Evolutionary conservation across 108 stramenopile genomes (phyloP), one percentile per base, ranked within the genome.

Genomic region (Cyclotella choctawhatcheeana): DNA sequence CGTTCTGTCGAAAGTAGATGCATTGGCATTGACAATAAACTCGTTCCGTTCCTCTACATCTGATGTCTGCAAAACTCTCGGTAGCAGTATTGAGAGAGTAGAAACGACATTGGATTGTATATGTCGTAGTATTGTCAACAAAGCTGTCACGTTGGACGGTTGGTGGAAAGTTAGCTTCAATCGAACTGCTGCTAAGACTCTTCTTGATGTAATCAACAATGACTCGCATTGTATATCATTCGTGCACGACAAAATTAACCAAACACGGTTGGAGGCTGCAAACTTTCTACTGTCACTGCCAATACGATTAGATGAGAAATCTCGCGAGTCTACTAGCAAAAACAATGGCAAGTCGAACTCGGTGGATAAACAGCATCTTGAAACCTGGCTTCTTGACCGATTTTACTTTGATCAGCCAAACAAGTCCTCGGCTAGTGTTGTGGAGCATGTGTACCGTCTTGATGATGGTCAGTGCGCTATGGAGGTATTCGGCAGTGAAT

Each of bases 161-260:
- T 77, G 79, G 53, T 89, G 88, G 87, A 88, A 84, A 67, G 66
- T 87, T 31, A 83, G 84, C 26, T 92, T 85, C 59, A 86, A 89
- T 62, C 24, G 50, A 14, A 70, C 83, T 17, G 91, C 91, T 6
- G 88, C 89, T 8, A 79, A 75, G 59, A 85, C 89, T 17, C 58
- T 92, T 26, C 27, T 91, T 35, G 74, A 59, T 52, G 44, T 74
- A 21, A 68, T 87, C 35, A 58, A 66, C 6, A 56, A 64, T 32
- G 53, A 80, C 45, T 37, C 44, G 8, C 70, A 75, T 10, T 86
- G 64, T 14, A 64, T 79, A 5, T 24, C 34, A 34, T 65, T 75
- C 31, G 89, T 71, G 21, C 34, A 64, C 30, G 60, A 44, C 0
- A 29, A 48, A 3, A 52, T 87, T 6, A 44, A 35, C n/a, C 22